Percentiles rank a stretch among this genome's conserved stretches.
These are phyloP conservation scores for Podila minutissima DNA, from an alignment of 192 early-diverging fungal species.

Conservation along the genomic window DNA sequence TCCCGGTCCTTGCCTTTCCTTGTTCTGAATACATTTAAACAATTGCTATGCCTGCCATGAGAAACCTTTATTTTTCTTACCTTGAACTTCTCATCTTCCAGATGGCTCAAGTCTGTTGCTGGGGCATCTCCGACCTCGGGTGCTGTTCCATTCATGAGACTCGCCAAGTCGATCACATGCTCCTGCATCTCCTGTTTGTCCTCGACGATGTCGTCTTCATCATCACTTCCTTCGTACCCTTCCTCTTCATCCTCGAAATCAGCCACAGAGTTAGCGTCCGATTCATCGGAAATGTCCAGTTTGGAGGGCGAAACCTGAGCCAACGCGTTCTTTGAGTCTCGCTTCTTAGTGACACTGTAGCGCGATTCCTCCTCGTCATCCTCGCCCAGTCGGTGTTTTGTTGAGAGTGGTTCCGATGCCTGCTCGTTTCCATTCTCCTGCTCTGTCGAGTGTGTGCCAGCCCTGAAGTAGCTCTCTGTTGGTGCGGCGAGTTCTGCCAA, in stretches of 20 bases:
- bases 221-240: not conserved
- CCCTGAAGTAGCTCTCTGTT: conserved; percentile 35
- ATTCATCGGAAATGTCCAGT: not conserved
- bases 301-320: not conserved
- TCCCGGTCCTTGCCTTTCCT: too few relatives aligned
- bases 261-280: not conserved
- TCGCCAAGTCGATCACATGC: conserved; percentile 28
- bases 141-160: not conserved
- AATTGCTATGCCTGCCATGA: not conserved
- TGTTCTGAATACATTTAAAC: not conserved
- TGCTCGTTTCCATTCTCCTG: conserved; percentile 3
- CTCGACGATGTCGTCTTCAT: not conserved
- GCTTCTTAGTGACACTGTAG: conserved; percentile 33
- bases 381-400: not conserved
- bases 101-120: conserved; percentile 24
- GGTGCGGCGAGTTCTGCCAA: conserved; percentile 6
- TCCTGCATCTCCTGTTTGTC: not conserved
- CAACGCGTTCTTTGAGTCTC: not conserved
- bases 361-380: conserved; percentile 27
- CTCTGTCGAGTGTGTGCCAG: conserved; percentile 12
- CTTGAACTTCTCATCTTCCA: conserved; percentile 34
- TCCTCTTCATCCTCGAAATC: not conserved
- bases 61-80: not conserved
- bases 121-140: conserved; percentile 9
- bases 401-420: not conserved